Evolutionary conservation across 306 rosid genomes (phyloP).

Genomic region (Cicer pinnatifidum): DNA sequence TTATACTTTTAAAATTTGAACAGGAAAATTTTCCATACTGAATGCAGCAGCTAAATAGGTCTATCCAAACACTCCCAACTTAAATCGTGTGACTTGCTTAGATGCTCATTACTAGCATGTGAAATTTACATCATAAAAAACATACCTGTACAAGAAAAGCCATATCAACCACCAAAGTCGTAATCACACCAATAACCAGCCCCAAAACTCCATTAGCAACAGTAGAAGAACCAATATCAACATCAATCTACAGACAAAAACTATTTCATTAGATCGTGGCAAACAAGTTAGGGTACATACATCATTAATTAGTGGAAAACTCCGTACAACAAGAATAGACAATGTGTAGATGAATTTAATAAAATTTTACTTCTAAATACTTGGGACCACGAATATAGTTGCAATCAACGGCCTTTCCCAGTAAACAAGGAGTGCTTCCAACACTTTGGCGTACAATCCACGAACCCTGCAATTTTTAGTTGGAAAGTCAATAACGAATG

Average conservation of each 20-base stretch:
- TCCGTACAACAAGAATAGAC: slow-evolving; percentile 4
- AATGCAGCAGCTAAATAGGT: slow-evolving; percentile 21
- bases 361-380: slow-evolving; percentile 77
- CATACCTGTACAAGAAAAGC: slow-evolving; percentile 98
- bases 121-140: slow-evolving; percentile 29
- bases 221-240: slow-evolving; percentile 97
- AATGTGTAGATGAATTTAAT: slow-evolving; percentile 28
- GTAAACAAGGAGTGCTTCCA: slow-evolving; percentile 93
- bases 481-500: slow-evolving; percentile 35
- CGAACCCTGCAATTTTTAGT: slow-evolving; percentile 79
- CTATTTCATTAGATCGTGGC: slow-evolving; percentile 29
- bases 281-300: slow-evolving; percentile 37
- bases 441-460: slow-evolving; percentile 99
- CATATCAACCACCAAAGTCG: slow-evolving; percentile 97
- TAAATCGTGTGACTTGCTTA: slow-evolving; percentile 21
- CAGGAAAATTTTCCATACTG: slow-evolving; percentile 22
- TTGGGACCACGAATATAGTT: slow-evolving; percentile 89
- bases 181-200: slow-evolving; percentile 91
- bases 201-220: slow-evolving; percentile 99
- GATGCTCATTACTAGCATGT: slow-evolving; percentile 27
- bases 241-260: slow-evolving; percentile 78
- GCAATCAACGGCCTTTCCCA: slow-evolving; percentile 99
- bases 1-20: slow-evolving; percentile 14
- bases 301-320: slow-evolving; percentile 38
- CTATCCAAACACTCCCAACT: slow-evolving; percentile 1